phyloP scores from a whole-genome alignment of 2,329 filamentous ascomycete genomes.

The Samsoniella hepiali region DNA sequence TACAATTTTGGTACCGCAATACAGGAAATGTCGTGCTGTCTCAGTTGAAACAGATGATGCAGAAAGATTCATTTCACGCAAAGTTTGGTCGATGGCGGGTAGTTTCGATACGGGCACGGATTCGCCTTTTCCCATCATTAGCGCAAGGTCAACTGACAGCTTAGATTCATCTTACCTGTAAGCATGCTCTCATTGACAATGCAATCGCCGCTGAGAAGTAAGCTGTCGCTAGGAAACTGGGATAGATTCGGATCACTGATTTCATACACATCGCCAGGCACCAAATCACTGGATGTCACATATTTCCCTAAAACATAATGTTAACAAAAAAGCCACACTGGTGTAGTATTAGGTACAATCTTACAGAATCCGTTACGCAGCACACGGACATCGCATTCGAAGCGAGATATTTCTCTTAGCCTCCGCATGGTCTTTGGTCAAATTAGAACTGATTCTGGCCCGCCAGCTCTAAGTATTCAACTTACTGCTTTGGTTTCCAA shows the following conservation, averaged over 20 bases:
- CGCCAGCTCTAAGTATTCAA: slow-evolving; percentile 16
- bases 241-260: slow-evolving; percentile 86
- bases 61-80: slow-evolving; percentile 72
- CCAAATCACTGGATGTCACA: slow-evolving; percentile 79
- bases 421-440: slow-evolving; percentile 75
- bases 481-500: slow-evolving; percentile 80
- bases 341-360: slow-evolving; percentile 27
- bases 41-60: slow-evolving; percentile 80
- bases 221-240: slow-evolving; percentile 88
- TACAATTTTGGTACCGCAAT: slow-evolving; percentile 93
- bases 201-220: slow-evolving; percentile 88
- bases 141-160: slow-evolving; percentile 16
- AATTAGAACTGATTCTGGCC: neutral
- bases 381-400: slow-evolving; percentile 93
- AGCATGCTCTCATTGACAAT: slow-evolving; percentile 99
- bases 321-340: neutral
- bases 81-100: slow-evolving; percentile 74
- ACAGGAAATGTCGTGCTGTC: slow-evolving; percentile 84
- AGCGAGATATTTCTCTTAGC: slow-evolving; percentile 84
- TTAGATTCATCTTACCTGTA: slow-evolving; percentile 53
- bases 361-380: slow-evolving; percentile 90
- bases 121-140: slow-evolving; percentile 54
- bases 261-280: slow-evolving; percentile 95
- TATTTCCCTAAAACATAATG: slow-evolving; percentile 61
- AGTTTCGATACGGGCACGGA: slow-evolving; percentile 95